These are phyloP conservation scores for Debaryomyces maramus DNA, from an alignment of 805 yeast genomes.

Conservation along the genomic window DNA sequence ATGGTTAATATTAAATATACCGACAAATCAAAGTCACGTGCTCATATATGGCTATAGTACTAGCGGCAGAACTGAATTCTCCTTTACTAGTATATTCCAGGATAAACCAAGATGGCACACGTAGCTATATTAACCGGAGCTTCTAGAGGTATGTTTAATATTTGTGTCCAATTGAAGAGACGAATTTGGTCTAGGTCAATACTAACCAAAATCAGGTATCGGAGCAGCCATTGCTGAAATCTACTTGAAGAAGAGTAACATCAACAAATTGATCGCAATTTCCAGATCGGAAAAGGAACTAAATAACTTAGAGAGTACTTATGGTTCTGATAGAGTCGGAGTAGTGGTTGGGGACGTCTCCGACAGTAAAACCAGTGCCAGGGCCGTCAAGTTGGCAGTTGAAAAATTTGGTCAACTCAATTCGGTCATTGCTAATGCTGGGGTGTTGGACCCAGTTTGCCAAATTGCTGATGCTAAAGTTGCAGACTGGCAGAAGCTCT, in stretches of 20 bases:
- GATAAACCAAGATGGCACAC: constrained; percentile 14
- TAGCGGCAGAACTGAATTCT: not conserved
- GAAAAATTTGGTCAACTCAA: constrained; percentile 57
- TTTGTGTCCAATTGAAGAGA: not conserved
- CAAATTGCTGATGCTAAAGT: constrained; percentile 52
- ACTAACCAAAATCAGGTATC: constrained; percentile 51
- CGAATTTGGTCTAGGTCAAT: not conserved
- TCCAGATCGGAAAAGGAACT: constrained; percentile 64
- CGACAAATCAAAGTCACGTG: too few relatives aligned
- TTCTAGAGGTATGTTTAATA: constrained; percentile 49
- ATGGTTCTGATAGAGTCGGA: constrained; percentile 50
- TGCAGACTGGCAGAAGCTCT: constrained; percentile 59
- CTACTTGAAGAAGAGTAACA: constrained; percentile 39
- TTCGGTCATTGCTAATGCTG: constrained; percentile 76
- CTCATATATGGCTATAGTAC: too few relatives aligned
- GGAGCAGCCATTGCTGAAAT: constrained; percentile 72
- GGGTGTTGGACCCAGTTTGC: constrained; percentile 76
- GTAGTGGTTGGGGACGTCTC: constrained; percentile 63
- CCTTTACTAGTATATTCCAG: not conserved
- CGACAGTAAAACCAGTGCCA: constrained; percentile 31
- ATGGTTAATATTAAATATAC: too few relatives aligned
- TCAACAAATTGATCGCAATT: constrained; percentile 58
- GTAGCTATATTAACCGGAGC: constrained; percentile 59
- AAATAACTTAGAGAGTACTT: constrained; percentile 39
- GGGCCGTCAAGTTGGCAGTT: constrained; percentile 47